Evolutionary conservation across 345 rosid genomes (phyloP).

Genomic region (Euphorbia lathyris): DNA sequence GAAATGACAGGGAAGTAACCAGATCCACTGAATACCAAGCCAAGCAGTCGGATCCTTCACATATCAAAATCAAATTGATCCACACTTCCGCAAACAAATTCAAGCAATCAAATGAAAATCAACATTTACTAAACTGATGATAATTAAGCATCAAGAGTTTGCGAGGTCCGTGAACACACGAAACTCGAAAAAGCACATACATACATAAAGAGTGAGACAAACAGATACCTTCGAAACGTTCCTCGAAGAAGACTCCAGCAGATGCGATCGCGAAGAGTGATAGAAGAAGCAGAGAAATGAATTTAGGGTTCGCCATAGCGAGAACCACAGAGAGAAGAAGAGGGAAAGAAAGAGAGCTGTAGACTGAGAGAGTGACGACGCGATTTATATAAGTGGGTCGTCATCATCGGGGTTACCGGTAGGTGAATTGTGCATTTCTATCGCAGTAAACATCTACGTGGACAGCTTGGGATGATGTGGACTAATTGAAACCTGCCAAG

Average conservation of each 20-base stretch:
- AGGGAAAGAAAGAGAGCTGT: not conserved
- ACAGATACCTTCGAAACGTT: constrained; percentile 73
- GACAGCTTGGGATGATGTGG: not conserved
- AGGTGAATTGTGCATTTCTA: not conserved
- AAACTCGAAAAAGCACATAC: too few species aligned
- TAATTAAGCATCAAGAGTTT: not conserved
- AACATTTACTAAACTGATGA: not conserved
- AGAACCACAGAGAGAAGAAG: too few species aligned
- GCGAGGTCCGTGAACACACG: not conserved
- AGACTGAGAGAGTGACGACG: not conserved
- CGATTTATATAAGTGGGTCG: not conserved
- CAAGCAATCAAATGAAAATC: not conserved
- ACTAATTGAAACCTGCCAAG: not conserved
- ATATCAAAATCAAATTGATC: not conserved
- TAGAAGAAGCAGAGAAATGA: constrained; percentile 29
- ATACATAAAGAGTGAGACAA: not conserved
- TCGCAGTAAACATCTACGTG: constrained; percentile 7
- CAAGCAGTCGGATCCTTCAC: constrained; percentile 9
- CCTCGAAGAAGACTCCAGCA: constrained; percentile 81
- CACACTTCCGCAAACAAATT: not conserved
- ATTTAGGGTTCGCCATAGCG: constrained; percentile 29
- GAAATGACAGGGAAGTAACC: not conserved
- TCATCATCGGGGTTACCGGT: not conserved
- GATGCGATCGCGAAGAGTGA: constrained; percentile 44
- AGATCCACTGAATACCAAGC: constrained; percentile 20